A percentile compares a stretch with the other conserved stretches of the same genome.
Evolutionary conservation across 1,284 basidiomycete genomes (phyloP).

Genomic region (Moniliophthora roreri): DNA sequence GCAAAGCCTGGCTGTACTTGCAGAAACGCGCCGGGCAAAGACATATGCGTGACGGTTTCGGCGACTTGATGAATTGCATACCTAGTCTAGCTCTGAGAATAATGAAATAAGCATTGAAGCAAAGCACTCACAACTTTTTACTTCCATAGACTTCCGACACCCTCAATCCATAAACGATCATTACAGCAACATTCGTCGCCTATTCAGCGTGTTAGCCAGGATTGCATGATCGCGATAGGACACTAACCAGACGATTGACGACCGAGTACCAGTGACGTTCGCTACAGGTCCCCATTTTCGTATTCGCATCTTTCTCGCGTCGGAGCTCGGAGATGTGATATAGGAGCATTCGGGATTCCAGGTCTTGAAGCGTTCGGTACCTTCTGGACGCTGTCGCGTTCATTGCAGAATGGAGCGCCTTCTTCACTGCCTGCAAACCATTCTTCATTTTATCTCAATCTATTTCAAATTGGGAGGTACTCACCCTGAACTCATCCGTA

Average conservation of each 20-base stretch:
- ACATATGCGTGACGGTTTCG: not conserved
- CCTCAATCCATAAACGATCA: not conserved
- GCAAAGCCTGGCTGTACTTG: not conserved
- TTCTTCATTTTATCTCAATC: not conserved
- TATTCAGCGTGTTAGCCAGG: not conserved
- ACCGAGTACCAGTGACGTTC: not conserved
- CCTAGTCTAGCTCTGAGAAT: no score
- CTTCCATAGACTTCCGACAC: not conserved
- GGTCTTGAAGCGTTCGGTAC: not conserved
- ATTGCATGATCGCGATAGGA: no score
- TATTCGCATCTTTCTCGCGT: not conserved
- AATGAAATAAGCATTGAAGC: no score
- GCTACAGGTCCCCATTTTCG: no score
- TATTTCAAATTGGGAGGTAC: not conserved
- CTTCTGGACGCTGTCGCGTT: not conserved
- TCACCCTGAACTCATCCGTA: not conserved
- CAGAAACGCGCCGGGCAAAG: not conserved
- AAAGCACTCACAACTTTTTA: no score
- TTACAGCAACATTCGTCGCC: not conserved
- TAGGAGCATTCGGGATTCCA: not conserved
- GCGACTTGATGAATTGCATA: not conserved
- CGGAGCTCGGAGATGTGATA: not conserved
- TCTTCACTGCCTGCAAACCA: not conserved
- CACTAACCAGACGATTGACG: not conserved
- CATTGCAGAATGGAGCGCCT: not conserved